phyloP scores from a whole-genome alignment of 768 basidiomycete species.

The Psilocybe subaeruginosa region DNA sequence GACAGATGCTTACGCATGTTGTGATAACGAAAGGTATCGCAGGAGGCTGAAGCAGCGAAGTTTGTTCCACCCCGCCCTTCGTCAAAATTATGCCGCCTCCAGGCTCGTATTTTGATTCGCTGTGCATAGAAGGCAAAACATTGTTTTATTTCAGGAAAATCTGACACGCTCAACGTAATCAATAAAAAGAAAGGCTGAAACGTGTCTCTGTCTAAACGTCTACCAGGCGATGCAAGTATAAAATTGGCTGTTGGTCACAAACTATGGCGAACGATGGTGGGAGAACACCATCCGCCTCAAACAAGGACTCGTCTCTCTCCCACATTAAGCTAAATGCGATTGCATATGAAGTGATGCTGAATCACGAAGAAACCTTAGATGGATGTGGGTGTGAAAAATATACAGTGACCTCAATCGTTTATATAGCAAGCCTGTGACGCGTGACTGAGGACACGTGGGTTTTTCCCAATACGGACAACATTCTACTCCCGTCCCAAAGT shows the following conservation, averaged over 20 bases:
- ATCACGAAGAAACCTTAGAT: slow-evolving; percentile 13
- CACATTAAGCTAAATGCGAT: slow-evolving; percentile 21
- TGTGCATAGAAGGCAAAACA: not conserved
- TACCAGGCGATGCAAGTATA: not conserved
- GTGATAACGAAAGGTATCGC: slow-evolving; percentile 58
- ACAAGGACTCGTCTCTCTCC: slow-evolving; percentile 55
- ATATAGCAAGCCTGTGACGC: slow-evolving; percentile 3
- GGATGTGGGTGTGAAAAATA: slow-evolving; percentile 26
- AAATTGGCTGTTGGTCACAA: slow-evolving; percentile 32
- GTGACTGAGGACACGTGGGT: slow-evolving; percentile 21
- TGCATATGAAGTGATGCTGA: slow-evolving; percentile 11
- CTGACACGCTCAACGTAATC: not conserved
- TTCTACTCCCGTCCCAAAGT: not conserved
- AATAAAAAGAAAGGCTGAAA: not conserved
- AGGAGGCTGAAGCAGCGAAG: slow-evolving; percentile 42
- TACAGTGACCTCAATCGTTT: not conserved
- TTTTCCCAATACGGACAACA: slow-evolving; percentile 13
- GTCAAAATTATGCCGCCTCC: not conserved
- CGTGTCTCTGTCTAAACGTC: not conserved
- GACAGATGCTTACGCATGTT: slow-evolving; percentile 51
- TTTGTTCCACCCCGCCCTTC: slow-evolving; percentile 22
- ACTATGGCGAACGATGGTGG: slow-evolving; percentile 68
- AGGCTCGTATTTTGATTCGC: slow-evolving; percentile 19
- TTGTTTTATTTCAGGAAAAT: not conserved
- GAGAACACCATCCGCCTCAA: slow-evolving; percentile 68